Evolutionary conservation across 2,329 filamentous ascomycete genomes (phyloP).

Genomic region (Colletotrichum gloeosporioides): DNA sequence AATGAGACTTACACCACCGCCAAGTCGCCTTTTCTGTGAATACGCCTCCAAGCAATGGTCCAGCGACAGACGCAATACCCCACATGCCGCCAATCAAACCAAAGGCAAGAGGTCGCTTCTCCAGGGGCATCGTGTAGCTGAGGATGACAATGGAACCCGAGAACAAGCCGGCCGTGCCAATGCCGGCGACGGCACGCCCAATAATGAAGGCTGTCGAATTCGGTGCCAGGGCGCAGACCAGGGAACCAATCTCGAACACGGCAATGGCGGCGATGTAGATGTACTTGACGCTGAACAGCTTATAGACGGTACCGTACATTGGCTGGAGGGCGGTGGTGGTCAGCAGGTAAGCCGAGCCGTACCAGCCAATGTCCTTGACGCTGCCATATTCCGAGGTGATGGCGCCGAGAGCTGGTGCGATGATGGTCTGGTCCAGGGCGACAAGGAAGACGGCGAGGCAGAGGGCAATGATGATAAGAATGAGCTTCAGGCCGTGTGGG

Average conservation of each 20-base stretch:
- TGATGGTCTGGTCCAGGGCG: conserved; percentile 55
- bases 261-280: conserved; percentile 48
- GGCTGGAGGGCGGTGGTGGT: conserved; percentile 55
- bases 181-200: conserved; percentile 56
- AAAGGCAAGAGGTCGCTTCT: conserved; percentile 58
- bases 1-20: conserved; percentile 48
- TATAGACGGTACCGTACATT: conserved; percentile 55
- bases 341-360: conserved; percentile 54
- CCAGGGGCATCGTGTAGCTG: conserved; percentile 53
- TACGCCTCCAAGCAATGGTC: conserved; percentile 55
- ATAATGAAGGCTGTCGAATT: conserved; percentile 55
- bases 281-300: conserved; percentile 53
- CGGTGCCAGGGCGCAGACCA: conserved; percentile 50
- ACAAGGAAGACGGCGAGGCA: conserved; percentile 54
- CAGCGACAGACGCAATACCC: conserved; percentile 58
- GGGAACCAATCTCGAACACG: conserved; percentile 49
- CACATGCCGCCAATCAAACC: conserved; percentile 62
- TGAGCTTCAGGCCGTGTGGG: conserved; percentile 42
- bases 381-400: conserved; percentile 52
- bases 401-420: conserved; percentile 56
- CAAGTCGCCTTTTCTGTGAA: conserved; percentile 55
- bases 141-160: conserved; percentile 56
- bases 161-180: conserved; percentile 57
- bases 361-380: conserved; percentile 58
- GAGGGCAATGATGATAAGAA: conserved; percentile 48